Percentiles rank a stretch among this genome's conserved stretches.
Evolutionary conservation across 495 filamentous ascomycete species (phyloP).

Genomic region (Entonaema liquescens): DNA sequence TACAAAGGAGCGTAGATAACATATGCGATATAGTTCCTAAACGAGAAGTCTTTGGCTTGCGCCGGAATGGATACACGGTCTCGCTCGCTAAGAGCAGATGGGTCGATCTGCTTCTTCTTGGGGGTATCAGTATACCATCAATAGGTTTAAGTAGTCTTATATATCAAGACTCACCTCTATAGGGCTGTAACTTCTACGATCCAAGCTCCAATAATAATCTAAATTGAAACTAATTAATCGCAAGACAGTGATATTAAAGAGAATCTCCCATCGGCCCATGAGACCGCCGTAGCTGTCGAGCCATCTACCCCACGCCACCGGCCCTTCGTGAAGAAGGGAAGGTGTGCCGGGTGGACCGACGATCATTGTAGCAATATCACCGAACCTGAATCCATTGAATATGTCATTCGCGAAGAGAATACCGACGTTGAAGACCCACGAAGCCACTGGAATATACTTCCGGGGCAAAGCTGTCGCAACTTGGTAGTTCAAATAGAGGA

Average conservation of each 20-base stretch:
- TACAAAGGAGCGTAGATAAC: constrained; percentile 92
- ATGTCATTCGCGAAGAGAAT: constrained; percentile 92
- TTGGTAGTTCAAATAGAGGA: constrained; percentile 82
- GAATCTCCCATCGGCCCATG: constrained; percentile 87
- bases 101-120: constrained; percentile 99
- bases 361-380: constrained; percentile 65
- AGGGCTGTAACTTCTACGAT: constrained; percentile 69
- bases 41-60: constrained; percentile 72
- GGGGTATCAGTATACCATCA: constrained; percentile 64
- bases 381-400: constrained; percentile 76
- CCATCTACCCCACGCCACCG: constrained; percentile 67
- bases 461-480: constrained; percentile 75
- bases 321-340: constrained; percentile 44
- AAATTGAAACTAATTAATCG: constrained; percentile 96
- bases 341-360: constrained; percentile 43
- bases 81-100: constrained; percentile 80
- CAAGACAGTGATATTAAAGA: constrained; percentile 96
- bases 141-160: constrained; percentile 2
- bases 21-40: constrained; percentile 88
- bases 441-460: constrained; percentile 72
- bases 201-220: constrained; percentile 93
- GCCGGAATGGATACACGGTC: constrained; percentile 84
- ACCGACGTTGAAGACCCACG: constrained; percentile 92
- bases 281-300: constrained; percentile 83
- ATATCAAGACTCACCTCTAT: constrained; percentile 77